Conservation (phyloP, 805 yeast genomes). For the Candida patagonica region DNA sequence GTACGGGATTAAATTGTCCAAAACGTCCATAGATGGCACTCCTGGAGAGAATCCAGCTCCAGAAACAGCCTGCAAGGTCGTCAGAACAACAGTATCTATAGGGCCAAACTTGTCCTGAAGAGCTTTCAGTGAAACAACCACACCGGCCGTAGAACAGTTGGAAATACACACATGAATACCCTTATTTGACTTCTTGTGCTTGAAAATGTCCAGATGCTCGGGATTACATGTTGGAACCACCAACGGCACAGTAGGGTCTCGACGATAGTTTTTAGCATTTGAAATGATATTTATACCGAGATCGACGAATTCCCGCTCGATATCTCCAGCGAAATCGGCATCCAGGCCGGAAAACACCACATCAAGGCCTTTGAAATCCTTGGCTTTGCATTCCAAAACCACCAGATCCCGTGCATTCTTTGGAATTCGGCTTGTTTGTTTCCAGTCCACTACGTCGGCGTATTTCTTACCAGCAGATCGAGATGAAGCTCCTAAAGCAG, state of each 20-base stretch:
- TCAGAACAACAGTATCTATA: conserved; percentile 71
- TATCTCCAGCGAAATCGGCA: conserved; percentile 85
- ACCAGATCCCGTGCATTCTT: conserved; percentile 47
- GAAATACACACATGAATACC: conserved; percentile 94
- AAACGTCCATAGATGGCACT: conserved; percentile 86
- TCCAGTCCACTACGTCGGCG: conserved; percentile 84
- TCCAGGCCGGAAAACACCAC: conserved; percentile 93
- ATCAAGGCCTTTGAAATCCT: conserved; percentile 78
- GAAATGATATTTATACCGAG: conserved; percentile 80
- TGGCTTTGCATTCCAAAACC: conserved; percentile 72
- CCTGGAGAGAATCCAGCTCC: conserved; percentile 99
- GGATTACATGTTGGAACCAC: conserved; percentile 93
- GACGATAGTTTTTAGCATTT: conserved; percentile 93
- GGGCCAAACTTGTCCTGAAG: conserved; percentile 86
- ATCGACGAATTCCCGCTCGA: conserved; percentile 76
- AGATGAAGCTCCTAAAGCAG: conserved; percentile 82
- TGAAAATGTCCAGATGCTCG: conserved; percentile 70
- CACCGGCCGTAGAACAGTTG: conserved; percentile 96
- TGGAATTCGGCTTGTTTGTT: conserved; percentile 81
- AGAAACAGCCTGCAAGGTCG: conserved; percentile 94
- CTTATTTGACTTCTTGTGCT: conserved; percentile 44
- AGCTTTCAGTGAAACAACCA: conserved; percentile 96
- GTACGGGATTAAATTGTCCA: conserved; percentile 91
- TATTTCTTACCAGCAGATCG: conserved; percentile 91
- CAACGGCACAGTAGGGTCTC: conserved; percentile 78